These are phyloP conservation scores for Vanderwaltozyma polyspora DNA, from an alignment of 805 yeast species.

Conservation along the genomic window DNA sequence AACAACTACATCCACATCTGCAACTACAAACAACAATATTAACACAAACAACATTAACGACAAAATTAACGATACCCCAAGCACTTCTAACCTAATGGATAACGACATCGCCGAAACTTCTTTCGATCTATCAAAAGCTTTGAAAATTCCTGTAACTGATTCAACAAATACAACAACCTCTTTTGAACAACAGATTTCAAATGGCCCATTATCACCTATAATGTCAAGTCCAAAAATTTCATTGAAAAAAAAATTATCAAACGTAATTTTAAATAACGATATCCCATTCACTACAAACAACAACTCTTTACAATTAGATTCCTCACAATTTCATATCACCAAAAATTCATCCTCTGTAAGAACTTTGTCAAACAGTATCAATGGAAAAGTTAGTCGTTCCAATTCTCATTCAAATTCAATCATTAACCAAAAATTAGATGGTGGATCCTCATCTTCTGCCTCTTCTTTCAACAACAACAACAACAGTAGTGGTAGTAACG, in stretches of 20 bases:
- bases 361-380: neutral
- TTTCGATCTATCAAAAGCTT: conserved; percentile 23
- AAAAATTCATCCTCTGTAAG: neutral
- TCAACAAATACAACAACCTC: neutral
- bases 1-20: too few relatives aligned
- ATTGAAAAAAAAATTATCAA: conserved; percentile 14
- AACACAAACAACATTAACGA: neutral
- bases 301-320: neutral
- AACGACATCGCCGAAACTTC: conserved; percentile 10
- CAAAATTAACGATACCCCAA: neutral
- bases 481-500: neutral
- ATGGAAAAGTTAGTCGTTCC: neutral
- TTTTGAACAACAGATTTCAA: neutral
- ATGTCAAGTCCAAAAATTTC: conserved; percentile 12
- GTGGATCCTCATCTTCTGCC: neutral
- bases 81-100: conserved; percentile 1
- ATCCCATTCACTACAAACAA: neutral
- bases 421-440: neutral
- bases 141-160: conserved; percentile 12
- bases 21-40: neutral
- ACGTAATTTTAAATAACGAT: conserved; percentile 6
- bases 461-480: neutral
- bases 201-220: conserved; percentile 2
- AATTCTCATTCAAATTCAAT: neutral
- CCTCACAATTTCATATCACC: neutral